Percentiles rank a stretch among this genome's conserved stretches.
Conservation (phyloP, 257 asterid species). For the Coffea eugenioides region DNA sequence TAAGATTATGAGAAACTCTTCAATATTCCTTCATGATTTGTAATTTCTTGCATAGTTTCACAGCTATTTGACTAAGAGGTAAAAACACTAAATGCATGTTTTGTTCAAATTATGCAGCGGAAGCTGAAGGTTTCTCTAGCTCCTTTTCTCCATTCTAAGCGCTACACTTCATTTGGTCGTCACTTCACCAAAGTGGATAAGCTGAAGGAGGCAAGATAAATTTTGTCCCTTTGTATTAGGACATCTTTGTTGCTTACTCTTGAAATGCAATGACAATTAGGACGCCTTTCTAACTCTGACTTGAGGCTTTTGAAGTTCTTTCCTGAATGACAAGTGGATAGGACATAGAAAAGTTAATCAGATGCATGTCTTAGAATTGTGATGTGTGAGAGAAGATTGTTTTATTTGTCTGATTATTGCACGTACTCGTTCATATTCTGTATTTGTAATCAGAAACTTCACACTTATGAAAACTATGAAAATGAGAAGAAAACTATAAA, state of each 20-base stretch:
- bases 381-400: too few species aligned
- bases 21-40: background rate
- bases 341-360: background rate
- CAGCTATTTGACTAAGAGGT: too few species aligned
- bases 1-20: background rate
- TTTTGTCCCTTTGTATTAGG: background rate
- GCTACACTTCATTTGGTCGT: conserved; percentile 93
- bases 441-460: background rate
- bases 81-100: background rate
- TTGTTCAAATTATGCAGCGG: conserved; percentile 46
- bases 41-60: background rate
- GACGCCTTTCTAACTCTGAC: background rate
- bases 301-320: background rate
- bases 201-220: conserved; percentile 63
- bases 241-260: background rate
- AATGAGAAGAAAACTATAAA: too few species aligned
- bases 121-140: conserved; percentile 68
- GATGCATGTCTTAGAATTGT: too few species aligned
- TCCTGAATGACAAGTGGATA: background rate
- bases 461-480: too few species aligned
- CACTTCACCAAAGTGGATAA: conserved; percentile 86
- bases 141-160: conserved; percentile 75
- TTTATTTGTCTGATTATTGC: background rate
- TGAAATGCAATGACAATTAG: background rate
- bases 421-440: background rate